phyloP scores from a whole-genome alignment of 305 asterid genomes.

The Solanum chacoense region DNA sequence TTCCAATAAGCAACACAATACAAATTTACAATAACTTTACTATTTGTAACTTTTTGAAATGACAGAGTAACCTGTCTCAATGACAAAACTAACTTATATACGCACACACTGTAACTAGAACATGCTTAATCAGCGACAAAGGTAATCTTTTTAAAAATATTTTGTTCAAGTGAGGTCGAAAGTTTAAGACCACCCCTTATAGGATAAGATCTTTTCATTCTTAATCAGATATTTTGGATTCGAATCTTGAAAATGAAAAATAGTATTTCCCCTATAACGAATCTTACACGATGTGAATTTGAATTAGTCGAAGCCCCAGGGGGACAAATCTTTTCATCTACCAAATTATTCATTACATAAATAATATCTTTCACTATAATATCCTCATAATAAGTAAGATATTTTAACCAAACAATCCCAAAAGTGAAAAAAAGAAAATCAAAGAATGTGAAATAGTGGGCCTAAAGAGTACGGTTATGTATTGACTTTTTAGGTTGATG shows the following conservation, averaged over 20 bases:
- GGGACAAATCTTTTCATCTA: neutral
- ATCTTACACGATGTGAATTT: neutral
- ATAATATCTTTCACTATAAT: neutral
- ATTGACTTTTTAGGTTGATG: constrained; percentile 21
- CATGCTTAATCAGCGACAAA: neutral
- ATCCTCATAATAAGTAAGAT: neutral
- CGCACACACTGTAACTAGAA: neutral
- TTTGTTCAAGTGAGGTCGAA: neutral
- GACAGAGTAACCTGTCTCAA: neutral
- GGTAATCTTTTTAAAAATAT: neutral
- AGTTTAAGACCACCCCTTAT: neutral
- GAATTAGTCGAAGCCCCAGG: neutral
- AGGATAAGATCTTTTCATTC: too few relatives aligned
- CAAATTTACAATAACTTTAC: neutral
- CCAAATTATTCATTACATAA: neutral
- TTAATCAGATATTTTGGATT: neutral
- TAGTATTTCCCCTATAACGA: neutral
- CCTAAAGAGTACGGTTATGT: neutral
- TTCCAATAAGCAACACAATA: neutral
- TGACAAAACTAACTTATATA: neutral
- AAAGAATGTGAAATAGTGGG: neutral
- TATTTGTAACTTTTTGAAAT: neutral
- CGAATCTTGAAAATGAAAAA: neutral
- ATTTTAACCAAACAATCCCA: neutral
- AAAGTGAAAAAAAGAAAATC: neutral